Percentiles rank a stretch among this genome's conserved stretches.
Evolutionary conservation across 768 basidiomycete genomes (phyloP).

Genomic region (Russula brevipes): DNA sequence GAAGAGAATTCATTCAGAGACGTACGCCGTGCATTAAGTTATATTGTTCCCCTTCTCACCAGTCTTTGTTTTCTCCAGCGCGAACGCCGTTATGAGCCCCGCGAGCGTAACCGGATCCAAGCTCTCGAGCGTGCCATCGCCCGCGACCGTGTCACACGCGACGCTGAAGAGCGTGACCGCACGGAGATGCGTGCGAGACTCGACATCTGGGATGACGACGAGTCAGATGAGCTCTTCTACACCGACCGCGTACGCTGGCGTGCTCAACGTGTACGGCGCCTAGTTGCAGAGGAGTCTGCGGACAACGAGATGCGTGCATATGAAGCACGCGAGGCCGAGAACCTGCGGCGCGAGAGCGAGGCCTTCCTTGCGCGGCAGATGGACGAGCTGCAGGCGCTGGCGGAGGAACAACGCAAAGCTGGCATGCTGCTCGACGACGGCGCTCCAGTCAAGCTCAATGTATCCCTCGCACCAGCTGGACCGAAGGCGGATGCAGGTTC

Average conservation of each 20-base stretch:
- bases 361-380: slow-evolving; percentile 90
- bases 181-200: slow-evolving; percentile 74
- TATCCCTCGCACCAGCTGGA: slow-evolving; percentile 54
- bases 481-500: slow-evolving; percentile 38
- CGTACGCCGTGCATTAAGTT: slow-evolving; percentile 44
- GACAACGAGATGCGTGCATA: slow-evolving; percentile 78
- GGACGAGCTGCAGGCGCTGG: slow-evolving; percentile 91
- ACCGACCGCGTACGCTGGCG: slow-evolving; percentile 91
- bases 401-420: slow-evolving; percentile 85
- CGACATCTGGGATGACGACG: slow-evolving; percentile 89
- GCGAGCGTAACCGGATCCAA: slow-evolving; percentile 78
- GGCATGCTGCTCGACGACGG: slow-evolving; percentile 89
- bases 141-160: slow-evolving; percentile 63
- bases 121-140: slow-evolving; percentile 70
- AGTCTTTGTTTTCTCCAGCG: slow-evolving; percentile 46
- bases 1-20: slow-evolving; percentile 84
- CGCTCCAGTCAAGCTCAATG: slow-evolving; percentile 81
- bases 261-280: slow-evolving; percentile 58
- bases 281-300: slow-evolving; percentile 73
- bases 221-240: slow-evolving; percentile 90
- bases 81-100: slow-evolving; percentile 88
- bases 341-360: slow-evolving; percentile 85
- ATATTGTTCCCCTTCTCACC: neutral
- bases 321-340: slow-evolving; percentile 83
- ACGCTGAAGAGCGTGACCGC: slow-evolving; percentile 75